These are phyloP conservation scores for Candolleomyces aberdarensis DNA, from an alignment of 768 basidiomycete species.

Conservation along the genomic window DNA sequence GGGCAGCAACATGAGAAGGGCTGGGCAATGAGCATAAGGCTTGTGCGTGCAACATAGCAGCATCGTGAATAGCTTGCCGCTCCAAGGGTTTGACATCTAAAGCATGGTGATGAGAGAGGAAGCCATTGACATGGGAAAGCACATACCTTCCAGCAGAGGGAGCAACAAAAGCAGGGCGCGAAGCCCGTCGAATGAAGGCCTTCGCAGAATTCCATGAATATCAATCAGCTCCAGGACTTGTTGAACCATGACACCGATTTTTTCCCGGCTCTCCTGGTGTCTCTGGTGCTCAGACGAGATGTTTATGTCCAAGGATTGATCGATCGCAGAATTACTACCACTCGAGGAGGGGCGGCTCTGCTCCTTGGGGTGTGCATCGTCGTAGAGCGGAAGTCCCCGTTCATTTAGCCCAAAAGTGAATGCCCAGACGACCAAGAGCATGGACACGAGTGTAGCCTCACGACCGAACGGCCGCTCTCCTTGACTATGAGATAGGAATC, in stretches of 20 bases:
- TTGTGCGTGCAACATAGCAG: constrained; percentile 78
- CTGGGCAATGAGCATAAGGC: constrained; percentile 58
- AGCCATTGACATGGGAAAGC: not conserved
- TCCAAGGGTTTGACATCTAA: constrained; percentile 47
- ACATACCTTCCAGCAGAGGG: constrained; percentile 80
- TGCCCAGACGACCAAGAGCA: constrained; percentile 86
- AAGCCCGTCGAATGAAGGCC: constrained; percentile 86
- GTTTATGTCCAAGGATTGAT: constrained; percentile 20
- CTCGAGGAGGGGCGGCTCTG: constrained; percentile 8
- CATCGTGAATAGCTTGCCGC: constrained; percentile 69
- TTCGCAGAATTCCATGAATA: constrained; percentile 70
- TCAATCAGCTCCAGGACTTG: constrained; percentile 83
- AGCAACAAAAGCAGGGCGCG: constrained; percentile 73
- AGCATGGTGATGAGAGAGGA: not conserved
- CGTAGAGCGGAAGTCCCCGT: constrained; percentile 51
- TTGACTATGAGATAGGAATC: constrained; percentile 65
- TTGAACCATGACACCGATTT: constrained; percentile 65
- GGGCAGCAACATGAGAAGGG: constrained; percentile 24
- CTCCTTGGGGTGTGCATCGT: constrained; percentile 18
- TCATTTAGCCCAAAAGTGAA: constrained; percentile 87
- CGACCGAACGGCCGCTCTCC: constrained; percentile 61
- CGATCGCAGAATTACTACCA: constrained; percentile 2
- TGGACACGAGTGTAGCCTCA: constrained; percentile 73
- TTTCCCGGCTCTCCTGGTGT: constrained; percentile 46
- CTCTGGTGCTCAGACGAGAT: constrained; percentile 25